phyloP scores from a whole-genome alignment of 192 early-diverging fungal genomes.

The Coemansia interrupta region DNA sequence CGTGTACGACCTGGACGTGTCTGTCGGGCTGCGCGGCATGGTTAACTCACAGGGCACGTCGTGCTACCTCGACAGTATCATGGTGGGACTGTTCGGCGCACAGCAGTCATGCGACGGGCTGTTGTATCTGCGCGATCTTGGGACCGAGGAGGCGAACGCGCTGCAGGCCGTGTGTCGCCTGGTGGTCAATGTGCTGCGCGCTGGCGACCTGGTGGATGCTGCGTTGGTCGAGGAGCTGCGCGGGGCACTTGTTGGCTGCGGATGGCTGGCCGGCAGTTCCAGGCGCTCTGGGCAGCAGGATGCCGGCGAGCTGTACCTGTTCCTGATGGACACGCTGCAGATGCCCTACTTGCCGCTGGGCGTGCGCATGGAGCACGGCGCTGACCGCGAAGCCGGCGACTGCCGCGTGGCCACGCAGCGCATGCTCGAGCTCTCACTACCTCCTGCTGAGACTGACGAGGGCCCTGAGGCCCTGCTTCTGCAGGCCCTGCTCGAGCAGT shows the following conservation, averaged over 20 bases:
- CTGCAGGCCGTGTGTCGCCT: constrained; percentile 56
- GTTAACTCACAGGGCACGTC: constrained; percentile 62
- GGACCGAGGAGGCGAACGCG: constrained; percentile 36
- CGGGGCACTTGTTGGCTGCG: constrained; percentile 48
- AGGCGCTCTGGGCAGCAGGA: constrained; percentile 58
- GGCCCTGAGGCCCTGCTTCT: constrained; percentile 33
- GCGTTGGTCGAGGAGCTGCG: constrained; percentile 56
- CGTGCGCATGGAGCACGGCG: constrained; percentile 65
- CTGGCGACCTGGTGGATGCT: constrained; percentile 56
- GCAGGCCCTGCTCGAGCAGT: constrained; percentile 55
- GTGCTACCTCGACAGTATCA: constrained; percentile 66
- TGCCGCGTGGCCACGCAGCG: constrained; percentile 66
- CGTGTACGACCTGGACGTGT: constrained; percentile 16
- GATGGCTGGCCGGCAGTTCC: constrained; percentile 41
- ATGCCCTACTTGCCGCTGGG: constrained; percentile 67
- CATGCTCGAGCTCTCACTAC: constrained; percentile 55
- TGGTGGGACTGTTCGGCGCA: constrained; percentile 66
- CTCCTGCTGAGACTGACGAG: constrained; percentile 6
- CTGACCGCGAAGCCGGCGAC: constrained; percentile 60
- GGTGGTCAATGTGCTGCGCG: constrained; percentile 59
- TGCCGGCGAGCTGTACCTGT: constrained; percentile 66
- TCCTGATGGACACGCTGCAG: constrained; percentile 60
- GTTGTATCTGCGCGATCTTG: constrained; percentile 52
- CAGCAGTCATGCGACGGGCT: constrained; percentile 60
- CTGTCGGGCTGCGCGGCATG: constrained; percentile 39